These are phyloP conservation scores for Xylaria sp. DNA, from an alignment of 2,329 filamentous ascomycete species.

Conservation along the genomic window DNA sequence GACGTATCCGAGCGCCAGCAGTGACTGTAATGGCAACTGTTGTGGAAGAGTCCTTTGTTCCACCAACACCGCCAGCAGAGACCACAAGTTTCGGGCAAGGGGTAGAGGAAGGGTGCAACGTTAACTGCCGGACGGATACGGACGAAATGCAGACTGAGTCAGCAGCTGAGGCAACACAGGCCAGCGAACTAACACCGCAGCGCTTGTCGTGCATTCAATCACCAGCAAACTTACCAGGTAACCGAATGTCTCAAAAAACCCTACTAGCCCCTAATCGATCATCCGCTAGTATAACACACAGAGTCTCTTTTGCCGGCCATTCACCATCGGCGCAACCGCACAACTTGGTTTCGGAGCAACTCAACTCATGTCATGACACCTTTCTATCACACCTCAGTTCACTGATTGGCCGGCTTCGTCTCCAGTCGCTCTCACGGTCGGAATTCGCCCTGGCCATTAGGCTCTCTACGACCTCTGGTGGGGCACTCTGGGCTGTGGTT, in stretches of 20 bases:
- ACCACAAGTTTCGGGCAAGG: slow-evolving; percentile 61
- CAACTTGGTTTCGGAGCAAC: slow-evolving; percentile 83
- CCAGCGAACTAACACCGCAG: slow-evolving; percentile 55
- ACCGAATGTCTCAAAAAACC: slow-evolving; percentile 54
- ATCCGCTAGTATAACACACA: slow-evolving; percentile 72
- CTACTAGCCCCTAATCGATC: slow-evolving; percentile 57
- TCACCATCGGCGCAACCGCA: slow-evolving; percentile 71
- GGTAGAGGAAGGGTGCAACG: slow-evolving; percentile 51
- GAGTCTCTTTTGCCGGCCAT: slow-evolving; percentile 79
- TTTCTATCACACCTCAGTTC: slow-evolving; percentile 92
- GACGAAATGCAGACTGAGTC: slow-evolving; percentile 51
- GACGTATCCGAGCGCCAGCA: slow-evolving; percentile 60
- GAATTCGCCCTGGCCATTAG: slow-evolving; percentile 86
- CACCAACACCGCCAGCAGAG: slow-evolving; percentile 73
- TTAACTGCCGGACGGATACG: slow-evolving; percentile 54
- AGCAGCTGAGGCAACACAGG: slow-evolving; percentile 53
- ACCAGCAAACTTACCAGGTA: slow-evolving; percentile 46
- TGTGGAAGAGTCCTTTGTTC: slow-evolving; percentile 67
- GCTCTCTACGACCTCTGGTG: slow-evolving; percentile 84
- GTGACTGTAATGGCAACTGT: slow-evolving; percentile 71
- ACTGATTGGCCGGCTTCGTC: slow-evolving; percentile 88
- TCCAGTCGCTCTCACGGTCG: slow-evolving; percentile 89
- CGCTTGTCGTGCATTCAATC: slow-evolving; percentile 61
- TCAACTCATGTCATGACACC: slow-evolving; percentile 83
- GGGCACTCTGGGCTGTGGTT: slow-evolving; percentile 80